Percentiles rank a stretch among this genome's conserved stretches.
These are phyloP conservation scores for Kazachstania martiniae DNA, from an alignment of 805 yeast genomes.

Conservation along the genomic window DNA sequence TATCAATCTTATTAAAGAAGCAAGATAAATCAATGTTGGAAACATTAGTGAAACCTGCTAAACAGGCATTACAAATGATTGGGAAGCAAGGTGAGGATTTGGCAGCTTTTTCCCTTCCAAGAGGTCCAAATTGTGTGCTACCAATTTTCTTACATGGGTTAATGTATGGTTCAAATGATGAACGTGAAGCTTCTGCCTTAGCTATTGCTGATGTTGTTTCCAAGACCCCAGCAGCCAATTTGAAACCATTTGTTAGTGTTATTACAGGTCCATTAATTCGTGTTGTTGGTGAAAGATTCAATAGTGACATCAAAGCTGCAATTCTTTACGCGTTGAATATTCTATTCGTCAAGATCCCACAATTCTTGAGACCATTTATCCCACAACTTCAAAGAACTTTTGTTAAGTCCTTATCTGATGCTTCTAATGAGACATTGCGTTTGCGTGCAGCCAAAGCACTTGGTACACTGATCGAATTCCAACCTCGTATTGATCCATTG, in stretches of 20 bases:
- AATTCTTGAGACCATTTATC: slow-evolving; percentile 84
- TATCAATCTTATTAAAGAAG: slow-evolving; percentile 54
- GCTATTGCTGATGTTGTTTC: slow-evolving; percentile 82
- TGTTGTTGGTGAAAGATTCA: slow-evolving; percentile 92
- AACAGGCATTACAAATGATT: slow-evolving; percentile 55
- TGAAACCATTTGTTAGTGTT: slow-evolving; percentile 81
- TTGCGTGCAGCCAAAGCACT: slow-evolving; percentile 81
- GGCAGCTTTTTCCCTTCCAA: slow-evolving; percentile 60
- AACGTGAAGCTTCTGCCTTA: slow-evolving; percentile 75
- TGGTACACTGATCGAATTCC: slow-evolving; percentile 78
- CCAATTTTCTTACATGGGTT: slow-evolving; percentile 92
- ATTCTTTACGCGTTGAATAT: slow-evolving; percentile 75
- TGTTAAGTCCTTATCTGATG: slow-evolving; percentile 80
- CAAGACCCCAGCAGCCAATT: slow-evolving; percentile 70
- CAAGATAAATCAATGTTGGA: slow-evolving; percentile 73
- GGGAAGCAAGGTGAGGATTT: slow-evolving; percentile 56
- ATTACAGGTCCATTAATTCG: slow-evolving; percentile 97
- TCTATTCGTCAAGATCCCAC: slow-evolving; percentile 74
- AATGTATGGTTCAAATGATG: slow-evolving; percentile 82
- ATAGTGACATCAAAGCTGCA: slow-evolving; percentile 88
- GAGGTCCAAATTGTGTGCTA: slow-evolving; percentile 77
- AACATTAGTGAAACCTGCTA: slow-evolving; percentile 68
- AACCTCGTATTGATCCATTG: slow-evolving; percentile 89
- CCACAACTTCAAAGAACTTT: slow-evolving; percentile 97
- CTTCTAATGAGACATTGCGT: slow-evolving; percentile 60